Conservation (phyloP, 495 filamentous ascomycete genomes). For the Darksidea phi region DNA sequence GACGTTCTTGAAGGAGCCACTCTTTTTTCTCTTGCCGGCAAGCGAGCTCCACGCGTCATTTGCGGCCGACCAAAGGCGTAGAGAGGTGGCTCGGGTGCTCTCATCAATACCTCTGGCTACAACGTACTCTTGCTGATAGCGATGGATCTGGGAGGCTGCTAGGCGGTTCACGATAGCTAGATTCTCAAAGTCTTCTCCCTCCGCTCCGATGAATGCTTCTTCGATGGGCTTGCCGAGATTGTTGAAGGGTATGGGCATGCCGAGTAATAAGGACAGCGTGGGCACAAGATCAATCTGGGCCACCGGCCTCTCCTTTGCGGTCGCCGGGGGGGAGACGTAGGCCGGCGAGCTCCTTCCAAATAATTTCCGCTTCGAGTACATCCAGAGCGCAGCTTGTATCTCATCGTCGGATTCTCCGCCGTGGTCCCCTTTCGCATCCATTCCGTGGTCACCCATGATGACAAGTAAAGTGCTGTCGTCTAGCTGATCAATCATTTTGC, state of each 20-base stretch:
- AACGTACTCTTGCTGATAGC: conserved; percentile 74
- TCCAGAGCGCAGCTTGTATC: conserved; percentile 92
- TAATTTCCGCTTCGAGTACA: conserved; percentile 83
- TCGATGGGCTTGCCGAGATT: conserved; percentile 94
- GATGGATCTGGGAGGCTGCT: conserved; percentile 80
- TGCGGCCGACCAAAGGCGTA: conserved; percentile 59
- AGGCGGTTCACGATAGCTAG: conserved; percentile 72
- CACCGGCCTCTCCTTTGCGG: conserved; percentile 76
- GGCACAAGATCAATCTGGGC: conserved; percentile 96
- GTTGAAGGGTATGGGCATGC: conserved; percentile 93
- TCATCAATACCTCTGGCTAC: conserved; percentile 62
- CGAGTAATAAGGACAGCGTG: conserved; percentile 80
- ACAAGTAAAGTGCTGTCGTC: conserved; percentile 87
- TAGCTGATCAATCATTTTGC: conserved; percentile 65
- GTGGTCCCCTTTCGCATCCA: conserved; percentile 96
- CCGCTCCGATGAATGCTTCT: conserved; percentile 78
- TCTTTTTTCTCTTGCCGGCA: conserved; percentile 44
- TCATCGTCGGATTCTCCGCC: conserved; percentile 96
- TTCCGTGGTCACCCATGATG: conserved; percentile 97
- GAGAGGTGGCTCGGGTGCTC: conserved; percentile 54
- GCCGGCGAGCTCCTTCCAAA: conserved; percentile 75
- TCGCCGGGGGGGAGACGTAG: conserved; percentile 62
- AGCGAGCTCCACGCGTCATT: conserved; percentile 48
- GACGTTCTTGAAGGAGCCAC: conserved; percentile 40
- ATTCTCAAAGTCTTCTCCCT: conserved; percentile 68